Percentiles rank a stretch among this genome's conserved stretches.
These are phyloP conservation scores for Gynandropsis gynandra DNA, from an alignment of 345 rosid species.

Conservation along the genomic window DNA sequence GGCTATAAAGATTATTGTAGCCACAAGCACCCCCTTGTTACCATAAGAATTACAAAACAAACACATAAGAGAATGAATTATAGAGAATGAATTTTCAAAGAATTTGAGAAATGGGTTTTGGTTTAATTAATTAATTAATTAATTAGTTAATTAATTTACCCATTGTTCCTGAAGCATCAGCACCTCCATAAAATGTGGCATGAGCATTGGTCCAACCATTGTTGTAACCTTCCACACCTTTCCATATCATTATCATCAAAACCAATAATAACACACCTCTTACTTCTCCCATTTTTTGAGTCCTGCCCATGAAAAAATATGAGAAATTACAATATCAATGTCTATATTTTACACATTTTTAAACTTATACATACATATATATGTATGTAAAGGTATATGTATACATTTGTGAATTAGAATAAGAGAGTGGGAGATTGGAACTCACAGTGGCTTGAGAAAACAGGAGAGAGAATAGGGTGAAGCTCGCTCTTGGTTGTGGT, in stretches of 20 bases:
- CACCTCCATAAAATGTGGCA: constrained; percentile 75
- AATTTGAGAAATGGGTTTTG: too few relatives aligned
- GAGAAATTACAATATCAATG: too few relatives aligned
- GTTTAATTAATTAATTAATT: too few relatives aligned
- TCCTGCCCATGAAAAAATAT: constrained; percentile 6
- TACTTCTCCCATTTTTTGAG: constrained; percentile 20
- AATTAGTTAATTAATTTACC: constrained; percentile 28
- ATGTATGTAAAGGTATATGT: background rate
- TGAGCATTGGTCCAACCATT: constrained; percentile 63
- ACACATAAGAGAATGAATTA: too few relatives aligned
- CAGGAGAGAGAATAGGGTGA: background rate
- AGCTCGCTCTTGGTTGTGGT: constrained; percentile 13
- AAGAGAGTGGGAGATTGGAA: constrained; percentile 11
- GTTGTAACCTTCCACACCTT: constrained; percentile 26
- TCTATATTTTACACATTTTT: too few relatives aligned
- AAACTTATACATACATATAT: background rate
- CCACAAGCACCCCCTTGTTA: constrained; percentile 84
- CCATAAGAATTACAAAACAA: constrained; percentile 4
- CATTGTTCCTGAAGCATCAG: constrained; percentile 89
- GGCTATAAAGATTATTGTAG: constrained; percentile 67
- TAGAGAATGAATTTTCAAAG: background rate
- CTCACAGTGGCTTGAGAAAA: constrained; percentile 17
- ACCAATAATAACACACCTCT: constrained; percentile 14
- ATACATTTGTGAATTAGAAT: background rate
- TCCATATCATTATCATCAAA: constrained; percentile 23